These are phyloP conservation scores for Wickerhamomyces alni DNA, from an alignment of 805 yeast species.

Conservation along the genomic window DNA sequence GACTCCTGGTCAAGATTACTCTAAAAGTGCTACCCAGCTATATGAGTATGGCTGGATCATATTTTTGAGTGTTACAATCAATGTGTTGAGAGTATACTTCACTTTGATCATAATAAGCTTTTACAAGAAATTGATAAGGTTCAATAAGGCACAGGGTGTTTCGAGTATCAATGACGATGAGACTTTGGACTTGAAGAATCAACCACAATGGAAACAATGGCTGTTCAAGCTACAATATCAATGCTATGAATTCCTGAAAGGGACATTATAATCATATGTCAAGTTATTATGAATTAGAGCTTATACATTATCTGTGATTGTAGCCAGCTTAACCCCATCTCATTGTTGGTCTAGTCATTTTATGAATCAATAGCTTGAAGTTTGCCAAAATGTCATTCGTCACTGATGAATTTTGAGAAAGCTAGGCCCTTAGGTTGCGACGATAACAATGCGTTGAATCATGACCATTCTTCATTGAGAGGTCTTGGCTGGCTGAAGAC, in stretches of 20 bases:
- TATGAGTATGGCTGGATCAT: conserved; percentile 56
- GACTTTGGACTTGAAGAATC: conserved; percentile 29
- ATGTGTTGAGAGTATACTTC: conserved; percentile 51
- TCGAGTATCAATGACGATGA: conserved; percentile 27
- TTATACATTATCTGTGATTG: too few species aligned
- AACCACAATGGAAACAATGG: conserved; percentile 21
- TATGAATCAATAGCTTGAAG: too few species aligned
- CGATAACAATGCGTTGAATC: too few species aligned
- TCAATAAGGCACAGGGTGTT: conserved; percentile 35
- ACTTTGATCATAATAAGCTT: conserved; percentile 54
- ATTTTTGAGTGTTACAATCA: conserved; percentile 41
- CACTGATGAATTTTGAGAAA: too few species aligned
- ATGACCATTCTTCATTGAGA: too few species aligned
- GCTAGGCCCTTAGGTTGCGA: too few species aligned
- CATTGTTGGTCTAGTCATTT: too few species aligned
- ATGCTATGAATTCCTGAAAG: conserved; percentile 23
- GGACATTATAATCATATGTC: conserved; percentile 2
- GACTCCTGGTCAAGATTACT: conserved; percentile 22
- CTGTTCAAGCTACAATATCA: conserved; percentile 25
- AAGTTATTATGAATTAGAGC: too few species aligned
- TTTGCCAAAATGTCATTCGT: too few species aligned
- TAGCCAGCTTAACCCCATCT: too few species aligned
- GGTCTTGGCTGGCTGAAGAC: too few species aligned
- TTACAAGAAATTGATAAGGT: conserved; percentile 47
- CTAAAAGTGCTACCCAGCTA: conserved; percentile 52